Conservation (phyloP, 2,329 filamentous ascomycete species). For the Trichoderma sp. region DNA sequence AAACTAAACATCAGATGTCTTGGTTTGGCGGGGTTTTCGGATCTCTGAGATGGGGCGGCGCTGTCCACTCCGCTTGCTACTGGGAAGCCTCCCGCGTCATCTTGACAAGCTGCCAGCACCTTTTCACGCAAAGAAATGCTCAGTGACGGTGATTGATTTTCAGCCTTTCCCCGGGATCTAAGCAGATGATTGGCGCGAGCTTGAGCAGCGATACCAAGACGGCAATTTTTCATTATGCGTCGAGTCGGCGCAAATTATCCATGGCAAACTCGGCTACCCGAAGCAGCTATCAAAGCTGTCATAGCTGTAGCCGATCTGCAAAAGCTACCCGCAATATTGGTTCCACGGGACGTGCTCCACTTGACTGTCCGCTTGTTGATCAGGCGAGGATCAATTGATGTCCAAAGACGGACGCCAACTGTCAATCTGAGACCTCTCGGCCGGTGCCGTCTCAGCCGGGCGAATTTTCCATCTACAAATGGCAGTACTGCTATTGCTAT, state of each 20-base stretch:
- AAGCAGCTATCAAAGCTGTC: neutral
- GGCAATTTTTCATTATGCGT: neutral
- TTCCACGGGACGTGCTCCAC: neutral
- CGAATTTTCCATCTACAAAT: neutral
- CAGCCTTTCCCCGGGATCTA: neutral
- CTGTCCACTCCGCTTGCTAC: neutral
- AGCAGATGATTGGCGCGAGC: neutral
- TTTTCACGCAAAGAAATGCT: neutral
- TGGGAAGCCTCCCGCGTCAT: conserved; percentile 15
- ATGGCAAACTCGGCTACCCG: neutral
- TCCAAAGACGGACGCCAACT: neutral
- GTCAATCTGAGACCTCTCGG: neutral
- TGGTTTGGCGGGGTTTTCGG: neutral
- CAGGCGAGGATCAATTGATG: neutral
- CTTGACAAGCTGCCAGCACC: neutral
- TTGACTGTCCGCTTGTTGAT: neutral
- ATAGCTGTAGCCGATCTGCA: neutral
- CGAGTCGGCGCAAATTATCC: neutral
- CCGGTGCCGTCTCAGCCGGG: neutral
- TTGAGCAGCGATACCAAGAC: neutral
- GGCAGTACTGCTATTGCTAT: neutral
- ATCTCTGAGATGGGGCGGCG: neutral
- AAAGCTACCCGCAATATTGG: neutral
- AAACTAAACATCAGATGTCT: neutral
- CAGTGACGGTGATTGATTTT: neutral